Evolutionary conservation across 495 filamentous ascomycete genomes (phyloP), one percentile per base, ranked within the genome.

Genomic region (Talaromyces trachyspermus): DNA sequence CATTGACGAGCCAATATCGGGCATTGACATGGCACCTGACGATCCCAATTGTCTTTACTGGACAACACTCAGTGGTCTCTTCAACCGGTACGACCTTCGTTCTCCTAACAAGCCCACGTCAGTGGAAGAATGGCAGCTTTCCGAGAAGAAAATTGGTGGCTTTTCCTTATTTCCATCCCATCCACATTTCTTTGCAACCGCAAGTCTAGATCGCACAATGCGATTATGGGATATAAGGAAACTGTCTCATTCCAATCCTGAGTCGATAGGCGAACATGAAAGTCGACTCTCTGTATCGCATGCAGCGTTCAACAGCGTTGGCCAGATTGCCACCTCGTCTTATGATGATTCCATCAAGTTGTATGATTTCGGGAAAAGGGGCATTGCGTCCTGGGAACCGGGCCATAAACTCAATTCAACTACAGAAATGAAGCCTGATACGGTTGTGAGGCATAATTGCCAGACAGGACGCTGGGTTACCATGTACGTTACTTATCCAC

Each of bases 311-410:
- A 92, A 86, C 51, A 70, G 74, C 5, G 79, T 73, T 3, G 91
- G 90, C 0, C 83, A 89, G 52, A 70, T 98, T 4, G 94, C 89
- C 0, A 98, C 92, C 0, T 83, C 89, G 0, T 89, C 84, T 9
- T 97, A 97, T 62, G 92, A 98, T 57, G 88, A 97, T 57, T 94
- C 85, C 0, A 74, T 98, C 55, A 98, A 97, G 62, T 83, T 98
- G 27, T 87, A 96, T 63, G 75, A 84, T 41, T 83, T 95, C 52
- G 74, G 77, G 0, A 69, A 75, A 9, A 83, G 81, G 29, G 75
- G 72, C 0, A 49, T 74, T 15, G 48, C 58, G 9, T 57, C 64
- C 3, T 95, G 87, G 85, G 72, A 69, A 26, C 54, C 71, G 0
- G 84, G 84, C 2, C 72, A 79, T 25, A 74, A 71, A 5, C 52